A percentile compares a stretch with the other conserved stretches of the same genome.
Conservation (phyloP, 1,284 basidiomycete genomes). For the Puccinia novopanici region DNA sequence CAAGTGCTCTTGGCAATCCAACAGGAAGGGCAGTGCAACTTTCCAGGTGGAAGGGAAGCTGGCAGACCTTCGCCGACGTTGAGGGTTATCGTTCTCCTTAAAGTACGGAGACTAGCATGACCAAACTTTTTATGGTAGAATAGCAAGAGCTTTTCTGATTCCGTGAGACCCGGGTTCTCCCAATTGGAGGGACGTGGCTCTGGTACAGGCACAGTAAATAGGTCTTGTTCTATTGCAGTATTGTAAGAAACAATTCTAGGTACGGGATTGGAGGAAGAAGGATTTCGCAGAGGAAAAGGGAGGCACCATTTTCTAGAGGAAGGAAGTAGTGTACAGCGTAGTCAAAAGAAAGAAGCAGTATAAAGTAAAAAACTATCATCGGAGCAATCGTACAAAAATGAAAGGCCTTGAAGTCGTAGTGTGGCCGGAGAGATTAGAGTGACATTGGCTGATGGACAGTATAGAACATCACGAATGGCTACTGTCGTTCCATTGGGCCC, state of each 20-base stretch:
- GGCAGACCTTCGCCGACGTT: not conserved
- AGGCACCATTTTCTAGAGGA: not conserved
- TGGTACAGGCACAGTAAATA: not conserved
- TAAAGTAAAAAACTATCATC: not conserved
- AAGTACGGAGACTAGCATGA: not conserved
- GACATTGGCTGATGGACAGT: not conserved
- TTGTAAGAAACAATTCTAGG: no score
- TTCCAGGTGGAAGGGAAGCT: not conserved
- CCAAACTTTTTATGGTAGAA: constrained; percentile 10
- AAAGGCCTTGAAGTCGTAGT: not conserved
- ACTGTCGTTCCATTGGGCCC: not conserved
- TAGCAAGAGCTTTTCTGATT: not conserved
- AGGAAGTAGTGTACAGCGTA: not conserved
- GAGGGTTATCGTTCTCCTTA: not conserved
- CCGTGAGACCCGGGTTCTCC: not conserved
- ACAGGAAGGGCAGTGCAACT: not conserved
- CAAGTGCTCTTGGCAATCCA: not conserved
- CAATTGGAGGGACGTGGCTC: not conserved
- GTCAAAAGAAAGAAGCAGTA: not conserved
- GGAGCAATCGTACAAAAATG: not conserved
- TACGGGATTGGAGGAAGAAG: no score
- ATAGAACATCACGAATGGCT: not conserved
- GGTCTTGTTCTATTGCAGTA: no score
- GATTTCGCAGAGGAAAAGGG: not conserved
- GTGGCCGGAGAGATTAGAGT: not conserved